These are phyloP conservation scores for Boletus fagicola DNA, from an alignment of 768 basidiomycete species.

Conservation along the genomic window DNA sequence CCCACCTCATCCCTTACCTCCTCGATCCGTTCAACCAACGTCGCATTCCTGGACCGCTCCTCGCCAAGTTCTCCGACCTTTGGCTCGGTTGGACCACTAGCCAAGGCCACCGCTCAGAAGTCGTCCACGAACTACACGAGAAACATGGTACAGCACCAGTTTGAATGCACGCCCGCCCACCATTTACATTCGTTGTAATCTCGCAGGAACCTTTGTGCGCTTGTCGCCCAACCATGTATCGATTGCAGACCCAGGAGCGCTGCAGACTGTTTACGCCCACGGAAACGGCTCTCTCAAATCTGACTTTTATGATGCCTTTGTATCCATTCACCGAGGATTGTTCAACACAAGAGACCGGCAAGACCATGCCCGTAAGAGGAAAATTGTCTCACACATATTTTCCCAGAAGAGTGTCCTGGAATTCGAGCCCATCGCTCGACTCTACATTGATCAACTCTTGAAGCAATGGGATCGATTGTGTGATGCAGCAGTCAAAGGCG, in stretches of 20 bases:
- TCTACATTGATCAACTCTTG: constrained; percentile 58
- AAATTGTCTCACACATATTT: constrained; percentile 85
- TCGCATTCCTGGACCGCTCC: constrained; percentile 61
- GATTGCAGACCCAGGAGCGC: constrained; percentile 73
- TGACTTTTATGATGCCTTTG: constrained; percentile 77
- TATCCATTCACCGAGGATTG: constrained; percentile 67
- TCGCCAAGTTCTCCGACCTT: constrained; percentile 68
- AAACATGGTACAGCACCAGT: constrained; percentile 56
- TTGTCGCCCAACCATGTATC: constrained; percentile 77
- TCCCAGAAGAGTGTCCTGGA: constrained; percentile 82
- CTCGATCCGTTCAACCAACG: constrained; percentile 60
- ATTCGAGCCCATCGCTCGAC: constrained; percentile 76
- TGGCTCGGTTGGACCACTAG: constrained; percentile 70
- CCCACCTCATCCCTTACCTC: constrained; percentile 49
- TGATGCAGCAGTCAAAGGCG: constrained; percentile 53
- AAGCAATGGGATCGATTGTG: constrained; percentile 75
- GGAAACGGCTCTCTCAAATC: constrained; percentile 83
- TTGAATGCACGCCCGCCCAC: not conserved
- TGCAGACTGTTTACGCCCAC: constrained; percentile 73
- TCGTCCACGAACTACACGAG: constrained; percentile 69
- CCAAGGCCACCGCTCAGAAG: constrained; percentile 72
- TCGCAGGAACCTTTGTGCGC: constrained; percentile 61
- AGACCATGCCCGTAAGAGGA: constrained; percentile 87
- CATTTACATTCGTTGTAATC: not conserved
- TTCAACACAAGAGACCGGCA: constrained; percentile 76